Evolutionary conservation across 495 filamentous ascomycete species (phyloP), one percentile per base, ranked within the genome.

Genomic region (Penicillium antarcticum): DNA sequence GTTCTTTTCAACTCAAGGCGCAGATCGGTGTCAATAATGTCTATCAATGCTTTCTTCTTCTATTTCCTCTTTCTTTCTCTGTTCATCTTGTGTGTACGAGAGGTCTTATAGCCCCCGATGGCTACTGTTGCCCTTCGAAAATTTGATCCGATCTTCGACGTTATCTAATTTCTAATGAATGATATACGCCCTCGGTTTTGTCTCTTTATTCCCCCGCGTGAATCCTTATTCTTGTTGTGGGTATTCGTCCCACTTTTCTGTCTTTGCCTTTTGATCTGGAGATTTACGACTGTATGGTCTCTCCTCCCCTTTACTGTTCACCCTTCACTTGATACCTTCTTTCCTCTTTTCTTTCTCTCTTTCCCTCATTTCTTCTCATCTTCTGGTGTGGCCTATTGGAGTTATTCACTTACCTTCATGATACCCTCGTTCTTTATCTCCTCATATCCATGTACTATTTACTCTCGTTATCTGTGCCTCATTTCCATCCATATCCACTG

Each of bases 111-210:
- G 36, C 42, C 32, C 12, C 11, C 14, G 10, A 23, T 49, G 47
- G 19, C 37, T 40, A 34, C 36, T 17, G 16, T 26, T 40, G 31
- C 44, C 40, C 45, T 45, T 24, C 19, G 18, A 29, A 46, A 19
- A 5, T 19, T 24, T 36, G 42, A 47, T 39, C 34, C 14, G 42
- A 55, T 52, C 48, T 55, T 47, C 51, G 29, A 48, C 40, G 45
- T 49, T 57, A 60, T 62, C 56, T 65, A 62, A 65, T 65, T 51
- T 62, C 29, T 65, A 65, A 65, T 65, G 56, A 52, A 45, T 45
- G 53, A 56, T 62, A 53, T 60, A 51, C 42, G 37, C 41, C 19
- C 24, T 19, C 19, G 37, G 35, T 24, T 44, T 40, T 29, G 14
- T 34, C 36, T 24, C 38, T 18, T 16, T 35, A 14, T 37, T 31